Conservation (phyloP, 306 rosid species). For the Calophaca sinica region DNA sequence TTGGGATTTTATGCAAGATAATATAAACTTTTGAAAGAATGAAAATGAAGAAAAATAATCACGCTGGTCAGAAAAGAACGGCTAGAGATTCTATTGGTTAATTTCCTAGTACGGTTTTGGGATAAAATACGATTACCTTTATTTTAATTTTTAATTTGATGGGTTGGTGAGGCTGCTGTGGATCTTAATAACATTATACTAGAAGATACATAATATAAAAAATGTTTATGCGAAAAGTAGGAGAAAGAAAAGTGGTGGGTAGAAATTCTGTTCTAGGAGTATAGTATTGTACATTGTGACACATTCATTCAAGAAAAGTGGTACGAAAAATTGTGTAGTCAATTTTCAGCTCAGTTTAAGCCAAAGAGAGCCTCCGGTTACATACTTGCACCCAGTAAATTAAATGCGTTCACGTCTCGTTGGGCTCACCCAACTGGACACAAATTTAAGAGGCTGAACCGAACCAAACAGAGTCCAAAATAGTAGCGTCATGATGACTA, state of each 20-base stretch:
- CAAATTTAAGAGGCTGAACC: slow-evolving; percentile 43
- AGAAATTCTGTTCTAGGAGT: slow-evolving; percentile 13
- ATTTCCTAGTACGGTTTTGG: not conserved
- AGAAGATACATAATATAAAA: not conserved
- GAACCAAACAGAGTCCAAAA: slow-evolving; percentile 43
- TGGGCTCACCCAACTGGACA: not conserved
- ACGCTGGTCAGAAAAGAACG: slow-evolving; percentile 17
- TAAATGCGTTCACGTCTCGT: slow-evolving; percentile 16
- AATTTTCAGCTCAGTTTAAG: slow-evolving; percentile 18
- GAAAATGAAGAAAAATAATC: slow-evolving; percentile 14
- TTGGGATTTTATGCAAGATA: no score
- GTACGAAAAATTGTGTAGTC: slow-evolving; percentile 19
- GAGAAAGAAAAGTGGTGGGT: not conserved
- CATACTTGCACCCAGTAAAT: slow-evolving; percentile 1
- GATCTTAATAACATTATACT: not conserved
- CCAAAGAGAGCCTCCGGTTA: not conserved
- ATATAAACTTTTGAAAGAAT: not conserved
- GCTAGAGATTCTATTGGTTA: not conserved
- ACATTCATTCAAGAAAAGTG: not conserved
- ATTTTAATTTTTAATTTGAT: slow-evolving; percentile 14
- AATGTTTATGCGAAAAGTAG: slow-evolving; percentile 27
- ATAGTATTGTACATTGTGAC: not conserved
- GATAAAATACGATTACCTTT: not conserved
- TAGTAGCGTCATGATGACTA: slow-evolving; percentile 36
- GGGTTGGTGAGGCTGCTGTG: slow-evolving; percentile 19